Base-by-base conservation (phyloP, 177 flowering plant species). In the Telopea speciosissima region DNA sequence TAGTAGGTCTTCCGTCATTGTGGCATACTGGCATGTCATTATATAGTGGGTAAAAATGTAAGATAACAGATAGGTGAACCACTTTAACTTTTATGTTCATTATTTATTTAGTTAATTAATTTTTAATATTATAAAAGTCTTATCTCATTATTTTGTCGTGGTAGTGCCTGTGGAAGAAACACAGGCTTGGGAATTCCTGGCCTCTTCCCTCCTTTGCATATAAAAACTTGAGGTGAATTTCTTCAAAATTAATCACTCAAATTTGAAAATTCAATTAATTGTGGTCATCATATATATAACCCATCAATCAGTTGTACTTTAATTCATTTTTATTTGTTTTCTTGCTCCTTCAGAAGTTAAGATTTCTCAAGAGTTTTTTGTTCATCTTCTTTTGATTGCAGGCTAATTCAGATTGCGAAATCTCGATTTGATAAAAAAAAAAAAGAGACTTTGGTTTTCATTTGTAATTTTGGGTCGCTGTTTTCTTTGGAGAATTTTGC, bases 171-270 rank as follows among this genome's bases (percentile, higher is more conserved):
- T 7, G 42, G 24, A 13, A 33, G 23, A 64, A 33, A 64, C 13
- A 60, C 62, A 40, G 45, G 63, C 63, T 63, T 28, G 67, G 71
- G 75, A 63, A 71, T 49, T 68, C 26, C 31, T 4, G 52, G 45
- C 67, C 71, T 68, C 71, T 65, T 8, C 49, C 67, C 71, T 63
- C 70, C 24, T 49, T 67, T 62, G 24, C 24, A 5, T 3, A 1
- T 70, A 49, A 44, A 33, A 61, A 42, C 24, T 59, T 24, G 52
- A 68, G 70, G 75, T 67, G 67, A 25, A 49, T 63, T 63, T 16
- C 40, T 26, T 63, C 66, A 63, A 28, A 23, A 17, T 63, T 26
- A 26, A 0, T 16, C 66, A 28, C 10, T 31, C 42, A 3, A 45
- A 11, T 64, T 64, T 10, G 66, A 64, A 21, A 17, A 19, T 10